These are phyloP conservation scores for Globisporangium nagaii DNA, from an alignment of 352 stramenopile genomes.

Conservation along the genomic window DNA sequence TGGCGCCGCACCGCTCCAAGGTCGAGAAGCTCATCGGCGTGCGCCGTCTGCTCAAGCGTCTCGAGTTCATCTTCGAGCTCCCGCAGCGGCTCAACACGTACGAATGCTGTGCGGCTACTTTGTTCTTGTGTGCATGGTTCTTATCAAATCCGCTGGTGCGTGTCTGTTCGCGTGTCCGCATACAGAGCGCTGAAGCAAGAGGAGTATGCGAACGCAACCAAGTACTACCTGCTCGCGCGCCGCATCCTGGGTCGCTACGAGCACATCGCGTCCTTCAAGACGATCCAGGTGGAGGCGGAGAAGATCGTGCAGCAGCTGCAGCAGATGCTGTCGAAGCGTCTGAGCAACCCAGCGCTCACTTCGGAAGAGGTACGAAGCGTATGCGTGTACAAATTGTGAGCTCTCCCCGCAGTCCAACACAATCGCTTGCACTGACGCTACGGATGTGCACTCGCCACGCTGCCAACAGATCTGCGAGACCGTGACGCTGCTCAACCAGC, in stretches of 20 bases:
- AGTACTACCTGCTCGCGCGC: constrained; percentile 83
- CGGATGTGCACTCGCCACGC: no score
- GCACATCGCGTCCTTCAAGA: constrained; percentile 87
- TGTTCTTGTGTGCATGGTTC: neutral
- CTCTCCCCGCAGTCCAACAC: no score
- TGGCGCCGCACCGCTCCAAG: constrained; percentile 80
- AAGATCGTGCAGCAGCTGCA: constrained; percentile 82
- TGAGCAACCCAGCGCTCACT: constrained; percentile 35
- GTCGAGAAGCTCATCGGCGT: constrained; percentile 98
- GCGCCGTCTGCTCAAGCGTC: constrained; percentile 91
- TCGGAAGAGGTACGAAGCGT: constrained; percentile 43
- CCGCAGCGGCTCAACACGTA: constrained; percentile 82
- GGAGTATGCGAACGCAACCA: constrained; percentile 81
- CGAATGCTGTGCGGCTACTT: neutral
- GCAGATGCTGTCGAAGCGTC: constrained; percentile 45
- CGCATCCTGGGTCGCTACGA: constrained; percentile 85
- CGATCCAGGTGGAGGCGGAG: constrained; percentile 84
- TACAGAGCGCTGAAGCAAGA: constrained; percentile 79
- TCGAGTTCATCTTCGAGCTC: constrained; percentile 98
- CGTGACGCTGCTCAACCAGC: constrained; percentile 49
- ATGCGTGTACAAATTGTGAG: neutral
- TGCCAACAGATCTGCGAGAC: constrained; percentile 68
- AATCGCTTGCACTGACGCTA: neutral
- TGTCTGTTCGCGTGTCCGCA: neutral
- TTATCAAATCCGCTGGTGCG: neutral